phyloP scores from a whole-genome alignment of 352 stramenopile species.

The Globisporangium spinosum region DNA sequence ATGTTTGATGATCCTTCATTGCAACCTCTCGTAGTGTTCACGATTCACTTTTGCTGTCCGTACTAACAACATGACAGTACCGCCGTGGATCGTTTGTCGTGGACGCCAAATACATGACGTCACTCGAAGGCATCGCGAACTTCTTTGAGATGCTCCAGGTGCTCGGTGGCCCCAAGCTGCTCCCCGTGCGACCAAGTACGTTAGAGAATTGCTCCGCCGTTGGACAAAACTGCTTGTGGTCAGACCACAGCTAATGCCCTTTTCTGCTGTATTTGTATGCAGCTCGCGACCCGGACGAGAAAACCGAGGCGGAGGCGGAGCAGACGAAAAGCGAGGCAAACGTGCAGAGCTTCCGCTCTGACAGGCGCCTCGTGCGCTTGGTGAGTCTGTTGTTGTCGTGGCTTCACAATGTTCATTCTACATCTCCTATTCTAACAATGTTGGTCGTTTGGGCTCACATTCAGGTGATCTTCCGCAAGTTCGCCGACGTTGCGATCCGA shows the following conservation, averaged over 20 bases:
- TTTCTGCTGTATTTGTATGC: conserved; percentile 1
- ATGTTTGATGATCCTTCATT: not conserved
- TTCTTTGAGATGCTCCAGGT: conserved; percentile 64
- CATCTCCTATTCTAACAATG: not conserved
- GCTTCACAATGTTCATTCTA: not conserved
- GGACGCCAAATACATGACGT: conserved; percentile 37
- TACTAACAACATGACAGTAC: conserved; percentile 22
- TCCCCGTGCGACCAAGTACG: conserved; percentile 52
- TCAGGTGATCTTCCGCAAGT: conserved; percentile 66
- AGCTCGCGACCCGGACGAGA: conserved; percentile 46
- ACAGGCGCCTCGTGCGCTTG: conserved; percentile 67
- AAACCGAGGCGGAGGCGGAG: conserved; percentile 49
- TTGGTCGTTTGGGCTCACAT: not conserved
- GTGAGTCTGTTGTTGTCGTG: conserved; percentile 22
- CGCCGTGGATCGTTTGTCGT: conserved; percentile 53
- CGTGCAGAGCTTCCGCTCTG: conserved; percentile 79
- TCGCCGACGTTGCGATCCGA: conserved; percentile 59
- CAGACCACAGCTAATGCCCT: not conserved
- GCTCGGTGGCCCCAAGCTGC: conserved; percentile 53
- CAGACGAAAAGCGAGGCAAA: conserved; percentile 60
- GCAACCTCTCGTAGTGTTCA: not conserved
- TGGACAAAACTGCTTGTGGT: not conserved
- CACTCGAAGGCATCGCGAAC: conserved; percentile 31
- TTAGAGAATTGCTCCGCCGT: not conserved
- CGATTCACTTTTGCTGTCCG: not conserved